Base-by-base conservation (phyloP, 441 rosid genomes). In the Pelargonium cotyledonis region DNA sequence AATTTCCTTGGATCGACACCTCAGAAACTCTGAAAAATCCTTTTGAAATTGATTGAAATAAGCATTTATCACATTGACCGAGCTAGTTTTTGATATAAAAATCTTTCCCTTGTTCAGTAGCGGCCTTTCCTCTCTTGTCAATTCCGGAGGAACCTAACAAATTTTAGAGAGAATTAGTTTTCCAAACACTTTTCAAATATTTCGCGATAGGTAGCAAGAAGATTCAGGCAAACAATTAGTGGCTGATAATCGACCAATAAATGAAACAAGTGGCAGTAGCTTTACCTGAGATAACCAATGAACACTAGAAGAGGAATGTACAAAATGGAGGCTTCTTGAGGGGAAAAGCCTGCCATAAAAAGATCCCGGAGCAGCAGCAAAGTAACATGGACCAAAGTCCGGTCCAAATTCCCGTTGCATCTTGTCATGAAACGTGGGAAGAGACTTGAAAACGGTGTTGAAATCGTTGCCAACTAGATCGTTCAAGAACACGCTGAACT, bases 251-350 rank as follows among this genome's bases (percentile, higher is more conserved):
- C n/a, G n/a, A n/a, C n/a, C n/a, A n/a, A n/a, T n/a, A n/a, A n/a
- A n/a, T n/a, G n/a, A n/a, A n/a, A n/a, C n/a, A n/a, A n/a, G n/a
- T n/a, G n/a, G n/a, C n/a, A n/a, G n/a, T n/a, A n/a, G n/a, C n/a
- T n/a, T n/a, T n/a, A n/a, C 87, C 83, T 81, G 82, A n/a, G 87
- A 85, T 31, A 85, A 85, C 86, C 83, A 85, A 61, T 83, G 83
- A 16, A 81, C 81, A 66, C 81, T 77, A 31, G 70, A 70, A 60
- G 77, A 73, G 53, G 85, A 80, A 66, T 81, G 84, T 35, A 85
- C 78, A 65, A 85, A 77, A 63, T 78, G 82, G 58, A 83, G 63
- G 67, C 70, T 70, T 8, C 73, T 75, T 2, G 79, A 68, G 2
- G 77, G 82, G 53, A 83, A 83, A 16, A 80, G 76, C 68, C 84